phyloP scores from a whole-genome alignment of 75 land plant genomes.

The Cryptomeria japonica region DNA sequence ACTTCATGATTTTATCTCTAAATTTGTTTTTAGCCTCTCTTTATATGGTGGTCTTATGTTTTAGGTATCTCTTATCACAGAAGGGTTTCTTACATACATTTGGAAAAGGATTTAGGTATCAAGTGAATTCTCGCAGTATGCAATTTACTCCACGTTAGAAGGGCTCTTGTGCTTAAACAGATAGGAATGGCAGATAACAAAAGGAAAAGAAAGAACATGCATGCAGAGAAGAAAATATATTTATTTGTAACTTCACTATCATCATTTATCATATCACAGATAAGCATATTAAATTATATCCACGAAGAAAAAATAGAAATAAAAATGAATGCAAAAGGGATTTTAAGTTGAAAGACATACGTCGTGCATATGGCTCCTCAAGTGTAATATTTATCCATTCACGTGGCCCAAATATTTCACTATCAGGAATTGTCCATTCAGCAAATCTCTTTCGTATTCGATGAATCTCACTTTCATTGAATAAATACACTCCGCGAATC shows the following conservation, averaged over 20 bases:
- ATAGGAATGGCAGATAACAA: not conserved
- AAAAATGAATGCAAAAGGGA: not conserved
- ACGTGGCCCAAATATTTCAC: conserved; percentile 75
- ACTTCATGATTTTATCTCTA: too few species aligned
- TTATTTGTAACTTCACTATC: not conserved
- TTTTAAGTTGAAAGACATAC: not conserved
- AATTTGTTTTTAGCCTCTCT: too few species aligned
- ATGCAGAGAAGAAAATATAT: not conserved
- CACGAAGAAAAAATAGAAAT: not conserved
- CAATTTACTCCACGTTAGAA: not conserved
- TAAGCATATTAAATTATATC: not conserved
- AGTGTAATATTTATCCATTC: conserved; percentile 76
- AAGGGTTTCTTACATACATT: not conserved
- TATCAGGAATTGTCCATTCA: conserved; percentile 55
- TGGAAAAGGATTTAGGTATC: not conserved
- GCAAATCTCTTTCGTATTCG: conserved; percentile 48
- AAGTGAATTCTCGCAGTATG: not conserved
- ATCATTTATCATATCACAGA: not conserved
- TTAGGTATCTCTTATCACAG: not conserved
- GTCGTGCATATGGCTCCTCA: conserved; percentile 8
- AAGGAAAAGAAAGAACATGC: not conserved
- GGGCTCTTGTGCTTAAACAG: not conserved
- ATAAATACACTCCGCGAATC: conserved; percentile 11
- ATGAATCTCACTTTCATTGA: conserved; percentile 60
- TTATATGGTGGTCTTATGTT: too few species aligned